Percentiles rank a stretch among this genome's conserved stretches.
These are phyloP conservation scores for Cyclotella cryptica DNA, from an alignment of 108 stramenopile species.

Conservation along the genomic window DNA sequence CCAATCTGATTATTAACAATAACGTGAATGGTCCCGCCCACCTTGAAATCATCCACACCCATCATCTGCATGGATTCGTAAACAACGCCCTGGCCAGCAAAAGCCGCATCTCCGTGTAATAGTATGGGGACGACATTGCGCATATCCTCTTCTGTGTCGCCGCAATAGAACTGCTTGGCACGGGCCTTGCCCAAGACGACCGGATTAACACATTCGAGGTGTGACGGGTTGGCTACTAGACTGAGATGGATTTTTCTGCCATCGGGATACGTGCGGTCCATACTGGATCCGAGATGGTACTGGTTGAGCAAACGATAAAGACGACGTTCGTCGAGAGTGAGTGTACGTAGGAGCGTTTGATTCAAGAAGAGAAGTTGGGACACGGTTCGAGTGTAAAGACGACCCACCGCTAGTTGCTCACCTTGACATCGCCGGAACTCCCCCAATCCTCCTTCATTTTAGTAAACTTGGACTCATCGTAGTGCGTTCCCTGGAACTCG, in stretches of 20 bases:
- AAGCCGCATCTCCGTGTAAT: conserved; percentile 99
- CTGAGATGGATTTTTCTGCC: conserved; percentile 93
- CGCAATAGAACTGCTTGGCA: conserved; percentile 98
- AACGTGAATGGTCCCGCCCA: conserved; percentile 99
- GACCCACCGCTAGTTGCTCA: too few relatives aligned
- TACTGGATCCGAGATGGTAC: conserved; percentile 99
- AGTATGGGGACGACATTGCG: conserved; percentile 93
- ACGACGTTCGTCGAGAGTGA: too few relatives aligned
- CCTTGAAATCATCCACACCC: conserved; percentile 89
- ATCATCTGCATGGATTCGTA: conserved; percentile 99
- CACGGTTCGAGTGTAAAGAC: too few relatives aligned
- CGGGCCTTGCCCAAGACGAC: conserved; percentile 96
- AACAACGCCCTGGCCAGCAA: conserved; percentile 98
- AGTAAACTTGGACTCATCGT: conserved; percentile 80
- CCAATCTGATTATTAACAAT: conserved; percentile 99
- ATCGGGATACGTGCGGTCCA: conserved; percentile 98
- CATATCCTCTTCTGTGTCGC: conserved; percentile 84
- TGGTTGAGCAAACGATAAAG: not conserved
- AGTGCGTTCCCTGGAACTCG: conserved; percentile 98
- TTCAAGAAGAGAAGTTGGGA: too few relatives aligned
- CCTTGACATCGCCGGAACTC: conserved; percentile 96
- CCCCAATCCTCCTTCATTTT: conserved; percentile 84
- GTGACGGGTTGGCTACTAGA: conserved; percentile 98
- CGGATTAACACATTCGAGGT: conserved; percentile 98
- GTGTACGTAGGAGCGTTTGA: too few relatives aligned